Conservation (phyloP, 2,329 filamentous ascomycete species). For the Phaeosphaeriaceae sp. region DNA sequence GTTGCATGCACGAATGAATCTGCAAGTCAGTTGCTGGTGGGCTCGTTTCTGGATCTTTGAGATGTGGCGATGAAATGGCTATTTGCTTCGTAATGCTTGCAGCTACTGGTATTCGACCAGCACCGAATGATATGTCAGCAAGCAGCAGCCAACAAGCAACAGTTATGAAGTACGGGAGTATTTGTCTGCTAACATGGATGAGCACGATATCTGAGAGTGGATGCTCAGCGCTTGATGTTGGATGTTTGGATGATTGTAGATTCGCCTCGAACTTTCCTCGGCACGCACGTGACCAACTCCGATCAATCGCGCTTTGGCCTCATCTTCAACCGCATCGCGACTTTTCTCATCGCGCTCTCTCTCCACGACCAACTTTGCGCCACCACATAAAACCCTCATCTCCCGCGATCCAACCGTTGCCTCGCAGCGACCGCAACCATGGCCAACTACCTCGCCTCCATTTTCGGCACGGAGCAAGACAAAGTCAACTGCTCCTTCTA, state of each 20-base stretch:
- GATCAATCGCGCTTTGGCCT: conserved; percentile 8
- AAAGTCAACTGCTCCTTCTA: conserved; percentile 99
- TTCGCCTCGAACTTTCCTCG: background rate
- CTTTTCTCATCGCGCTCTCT: conserved; percentile 16
- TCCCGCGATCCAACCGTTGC: background rate
- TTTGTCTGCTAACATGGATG: background rate
- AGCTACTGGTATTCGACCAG: too few relatives aligned
- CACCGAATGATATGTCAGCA: background rate
- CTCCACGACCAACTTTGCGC: conserved; percentile 6
- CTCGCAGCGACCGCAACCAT: conserved; percentile 57
- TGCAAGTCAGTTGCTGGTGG: background rate
- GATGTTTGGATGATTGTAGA: background rate
- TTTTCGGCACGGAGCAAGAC: conserved; percentile 99
- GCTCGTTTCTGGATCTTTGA: background rate
- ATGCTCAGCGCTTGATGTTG: too few relatives aligned
- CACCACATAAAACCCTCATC: conserved; percentile 9
- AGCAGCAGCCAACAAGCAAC: background rate
- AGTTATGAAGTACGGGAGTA: background rate
- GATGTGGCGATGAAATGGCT: background rate
- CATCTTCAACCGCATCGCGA: conserved; percentile 24
- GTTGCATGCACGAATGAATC: background rate
- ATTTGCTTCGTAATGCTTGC: background rate
- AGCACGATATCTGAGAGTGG: background rate
- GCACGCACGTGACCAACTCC: background rate
- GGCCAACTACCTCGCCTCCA: conserved; percentile 98